Evolutionary conservation across 129 eudicot species (phyloP).

Genomic region (Calendula officinalis): DNA sequence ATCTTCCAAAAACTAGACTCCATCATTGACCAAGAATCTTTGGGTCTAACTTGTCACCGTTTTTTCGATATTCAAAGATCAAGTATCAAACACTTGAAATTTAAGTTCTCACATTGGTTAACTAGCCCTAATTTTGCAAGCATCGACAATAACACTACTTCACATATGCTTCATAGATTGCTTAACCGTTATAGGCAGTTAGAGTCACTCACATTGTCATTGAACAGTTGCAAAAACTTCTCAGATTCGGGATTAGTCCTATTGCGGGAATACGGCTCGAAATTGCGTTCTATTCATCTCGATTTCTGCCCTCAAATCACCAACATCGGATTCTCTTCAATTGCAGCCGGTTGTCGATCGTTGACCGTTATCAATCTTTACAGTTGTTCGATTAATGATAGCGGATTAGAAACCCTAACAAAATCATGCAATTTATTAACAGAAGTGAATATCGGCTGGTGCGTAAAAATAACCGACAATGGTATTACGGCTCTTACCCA

Average conservation of each 20-base stretch:
- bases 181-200: slow-evolving; percentile 46
- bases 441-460: slow-evolving; percentile 50
- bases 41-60: slow-evolving; percentile 64
- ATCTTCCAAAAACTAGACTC: slow-evolving; percentile 45
- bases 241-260: slow-evolving; percentile 38
- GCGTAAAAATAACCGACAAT: slow-evolving; percentile 42
- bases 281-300: slow-evolving; percentile 38
- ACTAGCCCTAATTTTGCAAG: slow-evolving; percentile 14
- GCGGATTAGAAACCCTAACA: slow-evolving; percentile 48
- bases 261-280: slow-evolving; percentile 37
- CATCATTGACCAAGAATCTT: slow-evolving; percentile 49
- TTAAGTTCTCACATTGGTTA: slow-evolving; percentile 28
- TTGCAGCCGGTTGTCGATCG: slow-evolving; percentile 48
- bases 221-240: slow-evolving; percentile 43
- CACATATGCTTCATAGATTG: slow-evolving; percentile 34
- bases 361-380: slow-evolving; percentile 47
- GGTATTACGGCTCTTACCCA: slow-evolving; percentile 44
- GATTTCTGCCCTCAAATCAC: slow-evolving; percentile 48
- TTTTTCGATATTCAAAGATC: slow-evolving; percentile 64
- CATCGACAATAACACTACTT: not conserved
- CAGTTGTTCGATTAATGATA: slow-evolving; percentile 45
- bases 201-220: slow-evolving; percentile 46
- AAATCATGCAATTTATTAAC: slow-evolving; percentile 41
- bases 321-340: not conserved
- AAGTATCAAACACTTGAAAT: slow-evolving; percentile 38